Conservation (phyloP, 2,329 filamentous ascomycete genomes). For the Aspergillus sp. region DNA sequence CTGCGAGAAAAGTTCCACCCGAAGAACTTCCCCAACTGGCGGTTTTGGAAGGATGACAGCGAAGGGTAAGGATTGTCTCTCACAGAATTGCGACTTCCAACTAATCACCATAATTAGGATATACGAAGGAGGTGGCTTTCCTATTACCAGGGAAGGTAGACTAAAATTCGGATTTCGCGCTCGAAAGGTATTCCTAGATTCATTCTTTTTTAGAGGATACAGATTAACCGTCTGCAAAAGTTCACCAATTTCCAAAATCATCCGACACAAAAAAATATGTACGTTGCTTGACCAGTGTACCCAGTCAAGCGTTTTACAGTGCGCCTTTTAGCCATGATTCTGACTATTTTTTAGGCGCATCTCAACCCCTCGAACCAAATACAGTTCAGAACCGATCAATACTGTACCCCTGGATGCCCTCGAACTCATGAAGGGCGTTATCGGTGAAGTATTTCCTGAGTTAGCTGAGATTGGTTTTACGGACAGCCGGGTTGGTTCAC, state of each 20-base stretch:
- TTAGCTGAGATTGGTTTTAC: constrained; percentile 17
- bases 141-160: constrained; percentile 15
- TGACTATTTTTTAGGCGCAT: constrained; percentile 6
- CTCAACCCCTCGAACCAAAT: constrained; percentile 16
- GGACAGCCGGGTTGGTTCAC: constrained; percentile 7
- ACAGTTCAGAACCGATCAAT: constrained; percentile 14
- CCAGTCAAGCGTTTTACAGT: not conserved
- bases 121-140: constrained; percentile 16
- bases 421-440: constrained; percentile 16
- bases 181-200: constrained; percentile 5
- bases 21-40: constrained; percentile 29
- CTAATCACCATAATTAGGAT: constrained; percentile 2
- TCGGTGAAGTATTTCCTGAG: constrained; percentile 14
- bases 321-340: not conserved
- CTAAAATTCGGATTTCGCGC: constrained; percentile 20
- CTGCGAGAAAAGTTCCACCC: constrained; percentile 28
- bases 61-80: constrained; percentile 5
- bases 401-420: constrained; percentile 18
- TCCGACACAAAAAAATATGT: constrained; percentile 10
- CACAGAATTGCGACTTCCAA: not conserved
- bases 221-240: constrained; percentile 2
- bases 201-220: not conserved
- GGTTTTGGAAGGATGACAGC: constrained; percentile 12
- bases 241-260: constrained; percentile 15
- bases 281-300: constrained; percentile 1